phyloP scores from a whole-genome alignment of 495 filamentous ascomycete genomes.

The Talaromyces thailandensis region DNA sequence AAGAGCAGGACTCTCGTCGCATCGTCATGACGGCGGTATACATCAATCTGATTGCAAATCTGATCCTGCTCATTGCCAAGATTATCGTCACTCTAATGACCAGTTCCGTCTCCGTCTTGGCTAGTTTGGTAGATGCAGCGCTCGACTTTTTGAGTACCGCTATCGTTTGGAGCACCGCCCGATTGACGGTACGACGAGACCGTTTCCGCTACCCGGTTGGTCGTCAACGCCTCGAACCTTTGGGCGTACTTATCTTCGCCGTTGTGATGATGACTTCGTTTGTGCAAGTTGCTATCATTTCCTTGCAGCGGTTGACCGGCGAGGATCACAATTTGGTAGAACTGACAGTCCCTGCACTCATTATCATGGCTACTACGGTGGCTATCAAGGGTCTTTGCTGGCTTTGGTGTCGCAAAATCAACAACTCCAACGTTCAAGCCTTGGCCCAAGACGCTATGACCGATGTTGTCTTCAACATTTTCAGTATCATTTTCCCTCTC shows the following conservation, averaged over 20 bases:
- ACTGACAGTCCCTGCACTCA: constrained; percentile 63
- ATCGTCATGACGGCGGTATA: constrained; percentile 70
- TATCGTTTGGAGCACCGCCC: constrained; percentile 78
- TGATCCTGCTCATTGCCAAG: constrained; percentile 68
- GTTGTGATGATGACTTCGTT: constrained; percentile 85
- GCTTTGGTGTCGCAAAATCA: constrained; percentile 84
- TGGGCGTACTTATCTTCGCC: constrained; percentile 74
- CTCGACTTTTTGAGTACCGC: constrained; percentile 81
- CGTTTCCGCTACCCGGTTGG: constrained; percentile 79
- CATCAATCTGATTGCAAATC: constrained; percentile 78
- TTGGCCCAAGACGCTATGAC: constrained; percentile 61
- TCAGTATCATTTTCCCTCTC: constrained; percentile 60
- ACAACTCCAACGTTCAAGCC: constrained; percentile 82
- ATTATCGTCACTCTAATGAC: constrained; percentile 70
- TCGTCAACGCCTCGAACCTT: constrained; percentile 63
- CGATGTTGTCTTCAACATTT: constrained; percentile 82
- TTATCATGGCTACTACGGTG: constrained; percentile 76
- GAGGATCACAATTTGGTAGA: constrained; percentile 59
- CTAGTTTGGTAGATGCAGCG: constrained; percentile 79
- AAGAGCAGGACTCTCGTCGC: constrained; percentile 33
- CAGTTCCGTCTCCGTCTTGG: constrained; percentile 78
- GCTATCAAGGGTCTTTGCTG: constrained; percentile 76
- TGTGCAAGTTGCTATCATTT: constrained; percentile 71
- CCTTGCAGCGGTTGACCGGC: constrained; percentile 54
- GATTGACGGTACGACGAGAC: constrained; percentile 64